A percentile compares a stretch with the other conserved stretches of the same genome.
These are phyloP conservation scores for Aspergillus hiratsukae DNA, from an alignment of 2,329 filamentous ascomycete genomes.

Conservation along the genomic window DNA sequence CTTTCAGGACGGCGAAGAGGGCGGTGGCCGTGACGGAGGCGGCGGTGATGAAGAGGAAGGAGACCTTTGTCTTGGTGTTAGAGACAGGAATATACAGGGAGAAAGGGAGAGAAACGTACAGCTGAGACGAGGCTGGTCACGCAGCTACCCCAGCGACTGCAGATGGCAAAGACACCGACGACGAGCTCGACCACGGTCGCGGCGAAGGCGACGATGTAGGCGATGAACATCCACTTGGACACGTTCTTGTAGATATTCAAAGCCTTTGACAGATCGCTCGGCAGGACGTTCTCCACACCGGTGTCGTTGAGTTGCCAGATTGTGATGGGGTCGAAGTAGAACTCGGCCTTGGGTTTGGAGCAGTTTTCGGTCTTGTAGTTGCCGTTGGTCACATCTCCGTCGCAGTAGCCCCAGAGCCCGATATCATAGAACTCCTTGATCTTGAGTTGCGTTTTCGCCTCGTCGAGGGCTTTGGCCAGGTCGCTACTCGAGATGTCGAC, in stretches of 20 bases:
- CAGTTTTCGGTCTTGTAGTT: slow-evolving; percentile 56
- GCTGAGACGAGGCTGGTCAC: slow-evolving; percentile 72
- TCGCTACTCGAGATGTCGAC: slow-evolving; percentile 35
- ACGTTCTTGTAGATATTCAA: slow-evolving; percentile 70
- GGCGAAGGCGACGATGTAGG: slow-evolving; percentile 69
- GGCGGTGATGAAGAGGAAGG: slow-evolving; percentile 55
- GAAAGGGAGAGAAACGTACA: slow-evolving; percentile 51
- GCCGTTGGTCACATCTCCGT: slow-evolving; percentile 52
- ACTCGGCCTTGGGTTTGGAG: slow-evolving; percentile 67
- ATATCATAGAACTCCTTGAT: slow-evolving; percentile 76
- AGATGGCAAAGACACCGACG: slow-evolving; percentile 76
- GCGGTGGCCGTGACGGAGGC: slow-evolving; percentile 71
- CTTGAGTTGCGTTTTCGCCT: slow-evolving; percentile 45
- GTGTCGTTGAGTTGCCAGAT: slow-evolving; percentile 57
- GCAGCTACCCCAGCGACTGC: slow-evolving; percentile 75
- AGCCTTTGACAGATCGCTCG: slow-evolving; percentile 60
- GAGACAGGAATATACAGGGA: not conserved
- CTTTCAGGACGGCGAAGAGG: slow-evolving; percentile 65
- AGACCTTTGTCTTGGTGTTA: slow-evolving; percentile 34
- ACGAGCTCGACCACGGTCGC: slow-evolving; percentile 68
- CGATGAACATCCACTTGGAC: slow-evolving; percentile 76
- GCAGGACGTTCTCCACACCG: slow-evolving; percentile 59
- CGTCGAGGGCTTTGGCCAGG: slow-evolving; percentile 33
- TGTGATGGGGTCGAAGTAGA: slow-evolving; percentile 69
- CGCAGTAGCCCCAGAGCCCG: slow-evolving; percentile 84